Base-by-base conservation (phyloP, 2,329 filamentous ascomycete species). In the Diaporthe ilicicola region DNA sequence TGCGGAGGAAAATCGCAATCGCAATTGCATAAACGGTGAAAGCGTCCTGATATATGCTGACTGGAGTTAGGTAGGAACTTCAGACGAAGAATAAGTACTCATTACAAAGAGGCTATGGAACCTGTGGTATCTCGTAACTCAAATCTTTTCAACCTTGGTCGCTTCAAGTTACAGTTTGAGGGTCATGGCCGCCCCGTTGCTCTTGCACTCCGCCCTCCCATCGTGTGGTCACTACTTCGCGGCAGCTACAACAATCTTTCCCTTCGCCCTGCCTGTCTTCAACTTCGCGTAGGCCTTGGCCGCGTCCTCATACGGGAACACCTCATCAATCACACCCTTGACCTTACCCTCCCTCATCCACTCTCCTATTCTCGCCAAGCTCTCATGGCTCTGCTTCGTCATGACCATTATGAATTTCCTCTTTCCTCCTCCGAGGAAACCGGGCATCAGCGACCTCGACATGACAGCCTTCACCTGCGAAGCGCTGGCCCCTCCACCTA, bases 341-440 rank as follows among this genome's bases (percentile, higher is more conserved):
- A 92, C 74, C 76, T 88, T 91, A 1, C 88, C 89, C 74, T 91
- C 85, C 29, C 81, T 77, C 78, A 92, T 81, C 88, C 86, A 89
- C 65, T 81, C 76, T 0, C 79, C 89, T 67, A 93, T 78, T 75
- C 84, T 78, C 29, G 74, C 81, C 51, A 90, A 77, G 51, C 89
- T 81, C 12, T 84, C 82, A 4, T 78, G 77, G 2, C 81, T 81
- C 50, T 80, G 80, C 71, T 82, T 77, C 4, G 77, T 71, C 29
- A 79, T 70, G 9, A 84, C 44, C 64, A 85, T 78, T 48, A 81
- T 76, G 70, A 81, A 86, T 65, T 80, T 80, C 42, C 82, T 78
- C 76, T 83, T 83, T 0, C 81, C 80, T 10, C 82, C 82, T 19
- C 82, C 82, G 3, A 84, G 74, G 70, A 82, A 77, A 0, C 75